A percentile compares a stretch with the other conserved stretches of the same genome.
These are phyloP conservation scores for Zygotorulaspora sp. DNA, from an alignment of 805 yeast species.

Conservation along the genomic window DNA sequence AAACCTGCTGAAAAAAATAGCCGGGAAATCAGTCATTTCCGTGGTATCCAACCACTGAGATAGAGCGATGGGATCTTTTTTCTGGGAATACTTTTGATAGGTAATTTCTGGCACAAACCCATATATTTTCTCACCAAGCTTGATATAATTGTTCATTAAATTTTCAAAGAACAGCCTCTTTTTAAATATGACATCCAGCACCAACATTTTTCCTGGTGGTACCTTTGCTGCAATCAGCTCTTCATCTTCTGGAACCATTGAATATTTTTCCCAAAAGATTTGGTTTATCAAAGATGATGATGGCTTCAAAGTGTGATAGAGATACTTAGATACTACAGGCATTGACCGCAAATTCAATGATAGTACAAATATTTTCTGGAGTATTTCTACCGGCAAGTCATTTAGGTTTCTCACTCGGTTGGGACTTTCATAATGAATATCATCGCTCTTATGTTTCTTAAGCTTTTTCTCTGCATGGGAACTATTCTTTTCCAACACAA, in stretches of 20 bases:
- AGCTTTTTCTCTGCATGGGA: not conserved
- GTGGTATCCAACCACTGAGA: conserved; percentile 2
- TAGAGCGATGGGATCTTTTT: conserved; percentile 1
- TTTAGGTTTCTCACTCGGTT: conserved; percentile 4
- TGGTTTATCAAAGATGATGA: conserved; percentile 12
- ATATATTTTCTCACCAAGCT: conserved; percentile 1
- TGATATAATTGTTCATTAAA: conserved; percentile 5
- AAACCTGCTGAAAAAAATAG: conserved; percentile 15
- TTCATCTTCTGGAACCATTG: conserved; percentile 6
- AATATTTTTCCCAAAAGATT: conserved; percentile 15
- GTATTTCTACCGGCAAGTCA: conserved; percentile 19
- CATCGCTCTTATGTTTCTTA: conserved; percentile 1
- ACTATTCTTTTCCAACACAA: no score
- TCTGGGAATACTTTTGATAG: conserved; percentile 4
- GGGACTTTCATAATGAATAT: not conserved
- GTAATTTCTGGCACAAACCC: conserved; percentile 6
- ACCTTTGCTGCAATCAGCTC: not conserved
- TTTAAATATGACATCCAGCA: conserved; percentile 12
- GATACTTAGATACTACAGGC: conserved; percentile 17
- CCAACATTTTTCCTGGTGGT: conserved; percentile 1
- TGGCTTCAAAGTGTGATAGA: conserved; percentile 18
- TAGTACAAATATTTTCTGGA: conserved; percentile 19
- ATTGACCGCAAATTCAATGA: conserved; percentile 10
- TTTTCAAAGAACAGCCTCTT: conserved; percentile 3
- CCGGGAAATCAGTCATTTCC: conserved; percentile 17